Evolutionary conservation across 1,139 yeast species (phyloP).

Genomic region (Arxiozyma bovina): DNA sequence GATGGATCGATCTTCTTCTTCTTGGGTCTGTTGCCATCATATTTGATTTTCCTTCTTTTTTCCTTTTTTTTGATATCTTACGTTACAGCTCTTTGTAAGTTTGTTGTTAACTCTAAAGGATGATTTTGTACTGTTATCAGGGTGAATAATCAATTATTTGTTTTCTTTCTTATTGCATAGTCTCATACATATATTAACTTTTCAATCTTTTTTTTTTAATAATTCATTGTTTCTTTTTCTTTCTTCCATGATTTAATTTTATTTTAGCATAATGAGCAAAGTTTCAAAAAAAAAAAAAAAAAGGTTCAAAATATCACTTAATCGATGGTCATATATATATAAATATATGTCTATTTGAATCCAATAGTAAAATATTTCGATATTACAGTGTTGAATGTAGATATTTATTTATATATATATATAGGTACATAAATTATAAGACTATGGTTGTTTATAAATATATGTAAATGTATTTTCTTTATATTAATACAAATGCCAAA

Average conservation of each 20-base stretch:
- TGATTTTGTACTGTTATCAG: not conserved
- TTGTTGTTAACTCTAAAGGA: not conserved
- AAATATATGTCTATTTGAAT: no score
- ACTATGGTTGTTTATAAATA: no score
- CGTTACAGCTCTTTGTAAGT: not conserved
- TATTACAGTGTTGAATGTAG: not conserved
- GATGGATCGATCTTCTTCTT: constrained; percentile 25
- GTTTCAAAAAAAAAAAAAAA: no score
- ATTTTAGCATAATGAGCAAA: no score
- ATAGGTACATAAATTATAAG: no score
- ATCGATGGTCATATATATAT: no score
- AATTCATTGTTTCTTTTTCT: no score
- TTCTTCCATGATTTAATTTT: no score
- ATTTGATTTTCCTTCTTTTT: not conserved
- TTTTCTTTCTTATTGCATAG: not conserved
- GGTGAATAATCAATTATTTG: no score
- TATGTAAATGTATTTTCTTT: not conserved
- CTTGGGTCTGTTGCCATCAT: constrained; percentile 25
- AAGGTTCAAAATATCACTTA: no score
- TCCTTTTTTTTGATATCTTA: not conserved
- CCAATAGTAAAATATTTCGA: not conserved
- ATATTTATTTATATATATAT: not conserved
- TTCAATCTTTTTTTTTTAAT: no score
- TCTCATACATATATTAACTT: no score
- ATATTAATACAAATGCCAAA: not conserved